Conservation (phyloP, 345 rosid genomes). For the Erodium maritimum region DNA sequence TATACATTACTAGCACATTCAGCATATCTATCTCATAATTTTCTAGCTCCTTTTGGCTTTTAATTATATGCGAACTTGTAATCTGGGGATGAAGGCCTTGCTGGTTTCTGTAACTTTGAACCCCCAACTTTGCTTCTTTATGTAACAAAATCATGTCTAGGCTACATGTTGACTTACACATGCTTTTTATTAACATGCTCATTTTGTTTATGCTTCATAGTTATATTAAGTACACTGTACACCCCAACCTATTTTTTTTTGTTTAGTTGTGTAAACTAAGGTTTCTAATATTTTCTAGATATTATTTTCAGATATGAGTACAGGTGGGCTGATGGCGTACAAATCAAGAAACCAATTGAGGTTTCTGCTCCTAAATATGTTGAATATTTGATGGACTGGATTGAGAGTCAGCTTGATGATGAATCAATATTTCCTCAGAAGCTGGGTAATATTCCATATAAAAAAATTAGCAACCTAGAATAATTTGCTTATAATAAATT, state of each 20-base stretch:
- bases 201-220: too few relatives aligned
- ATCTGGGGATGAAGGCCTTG: too few relatives aligned
- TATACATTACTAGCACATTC: too few relatives aligned
- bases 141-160: too few relatives aligned
- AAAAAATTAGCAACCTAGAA: conserved; percentile 4
- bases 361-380: conserved; percentile 99
- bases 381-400: conserved; percentile 98
- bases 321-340: conserved; percentile 99
- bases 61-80: too few relatives aligned
- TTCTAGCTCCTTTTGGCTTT: neutral
- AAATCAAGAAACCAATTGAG: conserved; percentile 94
- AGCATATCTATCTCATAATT: neutral
- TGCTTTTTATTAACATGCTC: too few relatives aligned
- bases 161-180: too few relatives aligned
- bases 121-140: too few relatives aligned
- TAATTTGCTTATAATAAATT: neutral
- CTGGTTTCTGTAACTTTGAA: neutral
- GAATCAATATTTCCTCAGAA: conserved; percentile 94
- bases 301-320: conserved; percentile 66
- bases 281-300: neutral
- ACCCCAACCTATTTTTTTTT: too few relatives aligned
- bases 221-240: too few relatives aligned
- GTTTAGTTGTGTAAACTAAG: neutral
- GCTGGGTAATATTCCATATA: conserved; percentile 51
- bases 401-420: conserved; percentile 90